A percentile compares a stretch with the other conserved stretches of the same genome.
These are phyloP conservation scores for Meyerozyma athensensis DNA, from an alignment of 1,139 yeast genomes.

Conservation along the genomic window DNA sequence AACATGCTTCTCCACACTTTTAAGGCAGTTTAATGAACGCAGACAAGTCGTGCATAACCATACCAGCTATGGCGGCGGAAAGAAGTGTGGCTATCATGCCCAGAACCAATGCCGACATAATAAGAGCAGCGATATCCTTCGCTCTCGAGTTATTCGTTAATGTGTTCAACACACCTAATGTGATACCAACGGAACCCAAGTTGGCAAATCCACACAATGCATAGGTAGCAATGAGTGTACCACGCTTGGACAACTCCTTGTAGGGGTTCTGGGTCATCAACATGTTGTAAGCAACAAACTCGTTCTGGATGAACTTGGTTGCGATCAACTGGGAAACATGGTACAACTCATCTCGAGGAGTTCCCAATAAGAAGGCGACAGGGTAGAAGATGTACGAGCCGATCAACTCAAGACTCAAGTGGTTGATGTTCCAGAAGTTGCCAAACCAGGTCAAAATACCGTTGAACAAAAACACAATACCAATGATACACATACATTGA, in stretches of 20 bases:
- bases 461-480: conserved; percentile 53
- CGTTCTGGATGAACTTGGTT: conserved; percentile 59
- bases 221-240: conserved; percentile 56
- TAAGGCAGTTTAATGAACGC: too few species aligned
- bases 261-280: conserved; percentile 44
- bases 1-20: too few species aligned
- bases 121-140: conserved; percentile 45
- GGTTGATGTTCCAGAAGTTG: conserved; percentile 53
- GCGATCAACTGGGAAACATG: conserved; percentile 51
- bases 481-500: conserved; percentile 61
- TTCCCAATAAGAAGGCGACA: conserved; percentile 56
- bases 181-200: conserved; percentile 61
- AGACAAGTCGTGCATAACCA: conserved; percentile 54
- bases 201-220: conserved; percentile 66
- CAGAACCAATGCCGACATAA: conserved; percentile 47
- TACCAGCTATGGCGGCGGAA: conserved; percentile 64
- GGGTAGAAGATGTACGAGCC: conserved; percentile 59
- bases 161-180: conserved; percentile 58
- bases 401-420: conserved; percentile 53
- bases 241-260: conserved; percentile 47
- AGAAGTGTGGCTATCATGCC: conserved; percentile 56
- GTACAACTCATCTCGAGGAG: conserved; percentile 54
- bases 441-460: conserved; percentile 64
- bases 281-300: conserved; percentile 52
- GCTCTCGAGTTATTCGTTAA: conserved; percentile 50